Conservation (phyloP, 495 filamentous ascomycete genomes). For the Rusavskia elegans region DNA sequence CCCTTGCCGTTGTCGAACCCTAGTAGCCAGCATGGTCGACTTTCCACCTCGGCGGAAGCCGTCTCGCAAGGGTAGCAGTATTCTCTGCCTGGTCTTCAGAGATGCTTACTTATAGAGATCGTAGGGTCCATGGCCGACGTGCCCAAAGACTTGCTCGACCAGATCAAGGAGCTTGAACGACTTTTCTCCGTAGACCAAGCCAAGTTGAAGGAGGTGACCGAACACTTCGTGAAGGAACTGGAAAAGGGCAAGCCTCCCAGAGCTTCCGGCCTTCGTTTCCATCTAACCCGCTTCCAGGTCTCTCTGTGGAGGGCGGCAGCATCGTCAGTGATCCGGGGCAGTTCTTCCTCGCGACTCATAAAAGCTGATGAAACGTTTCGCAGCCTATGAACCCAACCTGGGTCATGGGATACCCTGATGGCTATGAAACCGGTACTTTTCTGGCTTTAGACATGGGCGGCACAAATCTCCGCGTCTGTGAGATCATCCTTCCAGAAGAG, state of each 20-base stretch:
- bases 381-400: conserved; percentile 99
- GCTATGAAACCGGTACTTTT: conserved; percentile 78
- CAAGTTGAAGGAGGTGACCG: conserved; percentile 78
- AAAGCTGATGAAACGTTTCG: conserved; percentile 8
- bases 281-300: conserved; percentile 27
- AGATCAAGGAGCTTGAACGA: conserved; percentile 79
- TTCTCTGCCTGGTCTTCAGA: conserved; percentile 11
- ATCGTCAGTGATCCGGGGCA: conserved; percentile 48
- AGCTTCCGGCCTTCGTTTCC: not conserved
- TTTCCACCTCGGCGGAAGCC: conserved; percentile 55
- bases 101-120: conserved; percentile 12
- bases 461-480: conserved; percentile 94
- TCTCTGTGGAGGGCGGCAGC: conserved; percentile 75
- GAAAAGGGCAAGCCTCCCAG: conserved; percentile 48
- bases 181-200: conserved; percentile 60
- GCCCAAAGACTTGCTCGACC: conserved; percentile 66
- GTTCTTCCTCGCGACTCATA: conserved; percentile 4
- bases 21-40: conserved; percentile 49
- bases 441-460: conserved; percentile 96
- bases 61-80: conserved; percentile 55
- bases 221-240: conserved; percentile 79
- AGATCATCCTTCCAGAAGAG: conserved; percentile 78
- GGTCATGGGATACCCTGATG: conserved; percentile 88
- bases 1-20: not conserved
- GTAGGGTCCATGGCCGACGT: conserved; percentile 63